Evolutionary conservation across 192 early-diverging fungal species (phyloP), one percentile per base, ranked within the genome.

Genomic region (Dispira simplex): DNA sequence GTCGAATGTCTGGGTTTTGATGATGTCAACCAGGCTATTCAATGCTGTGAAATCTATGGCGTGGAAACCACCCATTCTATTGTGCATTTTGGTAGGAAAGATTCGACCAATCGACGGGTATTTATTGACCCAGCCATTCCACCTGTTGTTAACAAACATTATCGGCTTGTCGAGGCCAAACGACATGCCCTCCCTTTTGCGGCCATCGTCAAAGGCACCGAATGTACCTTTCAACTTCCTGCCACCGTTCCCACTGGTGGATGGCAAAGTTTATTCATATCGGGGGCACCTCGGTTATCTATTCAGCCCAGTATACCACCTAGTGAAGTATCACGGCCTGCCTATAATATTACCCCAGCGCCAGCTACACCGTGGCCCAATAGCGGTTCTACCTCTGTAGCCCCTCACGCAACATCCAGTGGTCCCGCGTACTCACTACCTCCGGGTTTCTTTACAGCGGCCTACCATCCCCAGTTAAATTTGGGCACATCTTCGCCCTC

Each of bases 1-100:
- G 79, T 77, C 5, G 70, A 70, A 8, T 67, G 73, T 65, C 66
- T 86, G 14, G 84, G 85, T 27, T 83, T 83, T 63, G 83, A 89
- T 63, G 73, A 75, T 53, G 68, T 67, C 23, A 68, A 78, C 11
- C 78, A 87, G 53, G 75, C 74, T 0, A 53, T 18, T 10, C 71
- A 59, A 20, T 75, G 72, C 45, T 78, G 76, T 60, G 48, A 23
- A 5, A 63, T 58, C 11, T 78, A 74, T 43, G 52, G 39, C 10
- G 64, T 78, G 8, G 6, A 63, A 1, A 62, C 72, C 32, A 68
- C 53, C 11, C 39, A 52, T 9, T 12, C 46, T 9, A 67, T 70
- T 44, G 67, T 77, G 20, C 65, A 70, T 57, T 60, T 77, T 46
- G 75, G 75, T 46, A 67, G 44, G 28, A 63, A 77, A 68, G 66